Conservation (phyloP, 1,139 yeast species). For the Protomyces arabidopsidicola region DNA sequence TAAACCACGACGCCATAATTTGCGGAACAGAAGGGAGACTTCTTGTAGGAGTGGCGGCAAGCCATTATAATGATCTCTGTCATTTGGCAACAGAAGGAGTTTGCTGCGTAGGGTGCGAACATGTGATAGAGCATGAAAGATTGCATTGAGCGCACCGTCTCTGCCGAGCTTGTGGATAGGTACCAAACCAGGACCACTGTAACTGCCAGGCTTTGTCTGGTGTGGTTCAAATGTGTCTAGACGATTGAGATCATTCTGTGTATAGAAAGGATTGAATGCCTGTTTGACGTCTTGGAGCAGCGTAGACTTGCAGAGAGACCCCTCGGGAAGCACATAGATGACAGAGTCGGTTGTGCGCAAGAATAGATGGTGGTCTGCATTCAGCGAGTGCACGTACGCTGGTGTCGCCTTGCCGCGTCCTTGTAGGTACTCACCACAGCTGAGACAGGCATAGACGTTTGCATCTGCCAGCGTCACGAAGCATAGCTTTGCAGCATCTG, state of each 20-base stretch:
- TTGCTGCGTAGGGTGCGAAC: conserved; percentile 51
- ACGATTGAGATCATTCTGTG: conserved; percentile 39
- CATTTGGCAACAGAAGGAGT: conserved; percentile 41
- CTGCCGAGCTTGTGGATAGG: conserved; percentile 56
- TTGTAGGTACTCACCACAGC: conserved; percentile 68
- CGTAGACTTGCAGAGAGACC: conserved; percentile 44
- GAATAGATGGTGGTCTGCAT: conserved; percentile 59
- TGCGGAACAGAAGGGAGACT: conserved; percentile 50
- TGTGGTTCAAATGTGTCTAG: conserved; percentile 36
- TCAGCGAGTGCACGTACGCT: conserved; percentile 64
- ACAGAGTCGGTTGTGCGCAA: conserved; percentile 51
- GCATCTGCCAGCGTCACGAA: conserved; percentile 55
- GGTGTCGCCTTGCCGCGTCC: conserved; percentile 58
- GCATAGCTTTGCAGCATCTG: conserved; percentile 67
- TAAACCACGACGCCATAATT: conserved; percentile 59
- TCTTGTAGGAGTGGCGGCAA: conserved; percentile 39
- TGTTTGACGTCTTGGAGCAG: conserved; percentile 51
- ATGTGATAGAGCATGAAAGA: conserved; percentile 57
- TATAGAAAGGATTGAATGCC: conserved; percentile 53
- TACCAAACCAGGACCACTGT: conserved; percentile 48
- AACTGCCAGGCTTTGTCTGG: conserved; percentile 34
- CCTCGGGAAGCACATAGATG: conserved; percentile 60
- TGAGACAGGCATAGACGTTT: conserved; percentile 66
- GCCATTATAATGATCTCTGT: conserved; percentile 17
- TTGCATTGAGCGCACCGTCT: conserved; percentile 54